Base-by-base conservation (phyloP, 257 asterid genomes). In the Plectranthus barbatus region DNA sequence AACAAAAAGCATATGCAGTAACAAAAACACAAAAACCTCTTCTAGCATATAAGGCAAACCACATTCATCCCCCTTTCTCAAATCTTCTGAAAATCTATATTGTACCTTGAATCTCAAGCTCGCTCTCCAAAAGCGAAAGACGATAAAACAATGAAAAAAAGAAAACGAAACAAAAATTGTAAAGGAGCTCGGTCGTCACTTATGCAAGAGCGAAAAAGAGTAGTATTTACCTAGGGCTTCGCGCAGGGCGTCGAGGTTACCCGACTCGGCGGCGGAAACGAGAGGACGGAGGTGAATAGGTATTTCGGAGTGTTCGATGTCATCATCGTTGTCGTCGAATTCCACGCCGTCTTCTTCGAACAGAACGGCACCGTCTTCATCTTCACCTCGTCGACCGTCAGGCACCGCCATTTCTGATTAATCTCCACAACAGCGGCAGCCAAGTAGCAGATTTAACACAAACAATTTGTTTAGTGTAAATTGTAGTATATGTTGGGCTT, bases 271-370 rank as follows among this genome's bases (percentile, higher is more conserved):
- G 47, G 99, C 95, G 24, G 77, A 42, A 64, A 84, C 78, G 33
- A 92, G 90, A 56, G 90, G 86, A 6, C 90, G 93, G 71, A 92
- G 93, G 72, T 86, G 93, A 20, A 83, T 73, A 40, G 93, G 95
- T 0, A 76, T 72, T 9, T 85, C 95, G 23, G 82, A 68, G 49
- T 80, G 83, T n/a, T 75, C 82, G 41, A 67, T 63, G 57, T 71
- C 81, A 9, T 72, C 74, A 6, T n/a, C n/a, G n/a, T 75, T 91
- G 0, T 70, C 91, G 5, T 59, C 73, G 2, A 82, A 62, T 20
- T 79, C 95, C 14, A 81, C 56, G 18, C 74, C 77, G 49, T 80
- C 93, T 60, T 79, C 87, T 40, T 76, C 96, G 71, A 90, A 82
- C 0, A 92, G 70, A 13, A 66, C 79, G 44, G 65, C 88, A 10